Conservation (phyloP, 192 early-diverging fungal species). For the Podila minutissima region DNA sequence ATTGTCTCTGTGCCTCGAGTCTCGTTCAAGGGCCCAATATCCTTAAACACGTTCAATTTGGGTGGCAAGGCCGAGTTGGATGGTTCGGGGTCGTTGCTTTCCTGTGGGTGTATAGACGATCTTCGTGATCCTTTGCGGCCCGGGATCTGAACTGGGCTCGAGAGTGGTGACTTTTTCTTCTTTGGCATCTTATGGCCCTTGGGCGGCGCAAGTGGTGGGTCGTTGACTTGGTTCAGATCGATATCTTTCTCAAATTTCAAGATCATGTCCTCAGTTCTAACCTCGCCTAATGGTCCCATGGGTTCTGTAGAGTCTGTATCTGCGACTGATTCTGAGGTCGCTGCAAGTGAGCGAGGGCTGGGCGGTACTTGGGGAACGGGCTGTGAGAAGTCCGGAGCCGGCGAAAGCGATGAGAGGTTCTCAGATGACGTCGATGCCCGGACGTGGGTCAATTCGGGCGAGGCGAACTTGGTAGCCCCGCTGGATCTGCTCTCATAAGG, state of each 20-base stretch:
- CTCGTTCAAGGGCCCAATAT: background rate
- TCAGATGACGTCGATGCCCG: background rate
- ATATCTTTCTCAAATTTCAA: background rate
- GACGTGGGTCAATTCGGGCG: background rate
- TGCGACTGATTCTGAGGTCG: background rate
- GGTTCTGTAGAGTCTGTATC: background rate
- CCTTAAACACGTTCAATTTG: background rate
- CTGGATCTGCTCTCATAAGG: conserved; percentile 8
- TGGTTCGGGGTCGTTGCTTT: too few species aligned
- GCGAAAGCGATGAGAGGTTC: too few species aligned
- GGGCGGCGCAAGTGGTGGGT: background rate
- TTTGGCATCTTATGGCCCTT: background rate
- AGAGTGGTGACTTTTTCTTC: too few species aligned
- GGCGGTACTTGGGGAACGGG: too few species aligned
- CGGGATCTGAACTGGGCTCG: too few species aligned
- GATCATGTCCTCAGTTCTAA: background rate
- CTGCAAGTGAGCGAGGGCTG: background rate
- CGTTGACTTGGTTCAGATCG: background rate
- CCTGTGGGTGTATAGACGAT: too few species aligned
- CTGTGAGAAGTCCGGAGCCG: too few species aligned
- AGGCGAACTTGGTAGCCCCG: conserved; percentile 1
- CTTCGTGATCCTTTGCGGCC: too few species aligned
- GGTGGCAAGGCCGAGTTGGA: too few species aligned
- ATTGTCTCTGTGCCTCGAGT: background rate
- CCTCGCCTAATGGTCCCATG: conserved; percentile 12